phyloP scores from a whole-genome alignment of 495 filamentous ascomycete genomes.

The Achaetomiella virescens region DNA sequence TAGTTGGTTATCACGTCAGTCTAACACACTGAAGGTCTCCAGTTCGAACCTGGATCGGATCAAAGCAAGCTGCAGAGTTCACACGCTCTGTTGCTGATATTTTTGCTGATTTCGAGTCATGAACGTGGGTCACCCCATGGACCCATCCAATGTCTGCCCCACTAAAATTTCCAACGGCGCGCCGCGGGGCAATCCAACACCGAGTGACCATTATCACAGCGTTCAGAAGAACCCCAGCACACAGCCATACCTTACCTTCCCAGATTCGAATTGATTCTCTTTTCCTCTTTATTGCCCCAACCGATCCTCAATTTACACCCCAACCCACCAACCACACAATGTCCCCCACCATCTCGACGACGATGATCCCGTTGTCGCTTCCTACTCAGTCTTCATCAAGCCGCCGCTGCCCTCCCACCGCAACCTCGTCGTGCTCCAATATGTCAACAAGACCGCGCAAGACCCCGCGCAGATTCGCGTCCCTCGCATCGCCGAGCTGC shows the following conservation, averaged over 20 bases:
- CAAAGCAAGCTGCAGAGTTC: background rate
- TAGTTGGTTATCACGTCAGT: conserved; percentile 14
- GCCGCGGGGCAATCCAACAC: conserved; percentile 2
- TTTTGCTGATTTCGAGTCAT: background rate
- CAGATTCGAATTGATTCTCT: too few relatives aligned
- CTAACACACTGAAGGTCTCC: conserved; percentile 13
- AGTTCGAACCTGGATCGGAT: conserved; percentile 13
- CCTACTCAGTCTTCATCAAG: conserved; percentile 45
- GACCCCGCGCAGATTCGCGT: conserved; percentile 25
- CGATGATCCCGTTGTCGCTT: conserved; percentile 44
- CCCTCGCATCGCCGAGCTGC: conserved; percentile 33
- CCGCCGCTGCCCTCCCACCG: conserved; percentile 34
- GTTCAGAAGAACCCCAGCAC: background rate
- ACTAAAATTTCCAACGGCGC: conserved; percentile 17
- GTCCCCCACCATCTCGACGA: conserved; percentile 11
- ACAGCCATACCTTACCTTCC: too few relatives aligned
- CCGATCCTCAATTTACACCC: too few relatives aligned
- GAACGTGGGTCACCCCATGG: background rate
- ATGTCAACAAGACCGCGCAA: conserved; percentile 34
- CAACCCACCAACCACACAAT: background rate
- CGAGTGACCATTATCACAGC: background rate
- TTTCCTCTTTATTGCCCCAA: too few relatives aligned
- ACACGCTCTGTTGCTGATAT: background rate
- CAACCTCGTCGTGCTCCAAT: conserved; percentile 41
- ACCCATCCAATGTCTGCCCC: conserved; percentile 1